Percentiles rank a stretch among this genome's conserved stretches.
Evolutionary conservation across 1,284 basidiomycete genomes (phyloP).

Genomic region (Cystobasidium slooffiae): DNA sequence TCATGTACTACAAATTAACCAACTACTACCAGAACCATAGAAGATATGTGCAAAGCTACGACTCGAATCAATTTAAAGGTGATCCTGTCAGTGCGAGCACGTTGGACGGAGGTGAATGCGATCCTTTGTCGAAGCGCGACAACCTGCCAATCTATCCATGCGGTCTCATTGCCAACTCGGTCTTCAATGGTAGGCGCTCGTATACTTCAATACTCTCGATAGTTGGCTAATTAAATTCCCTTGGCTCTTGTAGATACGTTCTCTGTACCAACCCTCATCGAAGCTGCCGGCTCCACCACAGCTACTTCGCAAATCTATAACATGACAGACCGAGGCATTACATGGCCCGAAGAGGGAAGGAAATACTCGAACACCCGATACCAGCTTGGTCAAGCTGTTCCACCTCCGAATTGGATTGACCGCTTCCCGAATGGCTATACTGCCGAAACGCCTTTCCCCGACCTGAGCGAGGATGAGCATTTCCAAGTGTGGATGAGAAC

Average conservation of each 20-base stretch:
- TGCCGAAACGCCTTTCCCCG: constrained; percentile 68
- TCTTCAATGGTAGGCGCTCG: constrained; percentile 79
- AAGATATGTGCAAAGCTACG: constrained; percentile 91
- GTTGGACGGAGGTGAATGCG: constrained; percentile 79
- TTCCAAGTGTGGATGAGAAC: constrained; percentile 99
- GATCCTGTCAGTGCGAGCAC: constrained; percentile 64
- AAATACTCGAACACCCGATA: constrained; percentile 68
- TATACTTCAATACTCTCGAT: neutral
- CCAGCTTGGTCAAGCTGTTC: constrained; percentile 68
- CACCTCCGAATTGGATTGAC: constrained; percentile 87
- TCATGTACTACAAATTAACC: constrained; percentile 89
- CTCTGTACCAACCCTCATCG: constrained; percentile 20
- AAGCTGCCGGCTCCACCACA: constrained; percentile 62
- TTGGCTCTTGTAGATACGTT: constrained; percentile 14
- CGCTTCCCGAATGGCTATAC: constrained; percentile 79
- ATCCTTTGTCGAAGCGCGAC: constrained; percentile 70
- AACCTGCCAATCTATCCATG: constrained; percentile 83
- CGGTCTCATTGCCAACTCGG: constrained; percentile 95
- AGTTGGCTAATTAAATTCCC: neutral
- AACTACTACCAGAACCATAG: constrained; percentile 92
- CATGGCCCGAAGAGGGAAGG: constrained; percentile 90
- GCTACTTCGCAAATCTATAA: constrained; percentile 74
- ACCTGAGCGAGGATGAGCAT: constrained; percentile 81
- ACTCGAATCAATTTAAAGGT: constrained; percentile 84
- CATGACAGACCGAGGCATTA: constrained; percentile 81